These are phyloP conservation scores for Solanum aculeatissimum DNA, from an alignment of 305 asterid species.

Conservation along the genomic window DNA sequence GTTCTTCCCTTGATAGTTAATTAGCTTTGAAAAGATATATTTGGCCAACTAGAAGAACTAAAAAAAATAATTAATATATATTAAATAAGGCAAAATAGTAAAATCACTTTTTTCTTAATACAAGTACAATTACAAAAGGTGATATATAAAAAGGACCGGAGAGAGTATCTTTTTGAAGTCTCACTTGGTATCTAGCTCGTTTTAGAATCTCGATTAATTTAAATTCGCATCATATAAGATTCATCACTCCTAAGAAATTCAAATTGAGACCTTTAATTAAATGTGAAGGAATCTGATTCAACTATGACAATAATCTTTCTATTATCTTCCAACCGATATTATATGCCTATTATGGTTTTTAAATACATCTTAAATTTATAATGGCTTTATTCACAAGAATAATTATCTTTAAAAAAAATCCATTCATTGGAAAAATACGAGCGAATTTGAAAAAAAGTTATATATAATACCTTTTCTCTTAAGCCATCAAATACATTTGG, in stretches of 20 bases:
- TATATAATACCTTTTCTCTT: background rate
- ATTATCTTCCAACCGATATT: background rate
- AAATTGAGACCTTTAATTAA: background rate
- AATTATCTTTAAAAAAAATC: background rate
- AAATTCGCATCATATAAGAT: background rate
- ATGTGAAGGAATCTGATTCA: background rate
- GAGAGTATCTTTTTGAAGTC: background rate
- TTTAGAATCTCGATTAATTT: background rate
- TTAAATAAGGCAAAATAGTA: too few species aligned
- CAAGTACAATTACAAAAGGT: too few species aligned
- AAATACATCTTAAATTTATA: background rate
- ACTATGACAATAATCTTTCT: accelerated
- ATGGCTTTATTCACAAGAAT: background rate
- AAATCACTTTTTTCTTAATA: too few species aligned
- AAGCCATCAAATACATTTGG: background rate
- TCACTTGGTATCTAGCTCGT: background rate
- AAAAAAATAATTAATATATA: too few species aligned
- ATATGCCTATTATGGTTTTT: background rate
- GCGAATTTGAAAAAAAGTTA: background rate
- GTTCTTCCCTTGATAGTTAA: too few species aligned
- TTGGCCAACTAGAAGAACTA: too few species aligned
- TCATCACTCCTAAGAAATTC: background rate
- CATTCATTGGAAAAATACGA: background rate
- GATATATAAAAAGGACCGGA: too few species aligned
- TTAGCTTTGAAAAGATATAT: too few species aligned